These are phyloP conservation scores for Colletotrichum scovillei DNA, from an alignment of 2,329 filamentous ascomycete genomes.

Conservation along the genomic window DNA sequence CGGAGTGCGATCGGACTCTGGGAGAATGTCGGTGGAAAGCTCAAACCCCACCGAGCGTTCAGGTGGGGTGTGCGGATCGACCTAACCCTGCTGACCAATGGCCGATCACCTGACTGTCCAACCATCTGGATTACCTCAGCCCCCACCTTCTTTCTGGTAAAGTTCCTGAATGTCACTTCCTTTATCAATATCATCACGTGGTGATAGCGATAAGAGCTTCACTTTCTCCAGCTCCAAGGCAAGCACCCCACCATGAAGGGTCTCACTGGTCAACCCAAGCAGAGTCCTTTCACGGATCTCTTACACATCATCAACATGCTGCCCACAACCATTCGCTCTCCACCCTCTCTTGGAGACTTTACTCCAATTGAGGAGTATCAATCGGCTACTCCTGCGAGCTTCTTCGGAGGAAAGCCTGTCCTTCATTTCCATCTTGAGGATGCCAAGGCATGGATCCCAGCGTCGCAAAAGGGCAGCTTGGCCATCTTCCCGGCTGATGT, in stretches of 20 bases:
- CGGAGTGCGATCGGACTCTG: background rate
- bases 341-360: conserved; percentile 70
- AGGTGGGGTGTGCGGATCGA: background rate
- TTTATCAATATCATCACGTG: conserved; percentile 29
- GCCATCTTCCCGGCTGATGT: conserved; percentile 62
- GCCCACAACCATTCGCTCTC: conserved; percentile 65
- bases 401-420: conserved; percentile 77
- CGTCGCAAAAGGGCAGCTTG: conserved; percentile 64
- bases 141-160: too few relatives aligned
- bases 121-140: too few relatives aligned
- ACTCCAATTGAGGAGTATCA: conserved; percentile 76
- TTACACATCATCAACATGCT: conserved; percentile 47
- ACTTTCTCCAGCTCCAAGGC: conserved; percentile 28
- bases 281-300: conserved; percentile 26
- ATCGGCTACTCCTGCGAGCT: conserved; percentile 77
- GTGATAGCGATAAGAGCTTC: conserved; percentile 39
- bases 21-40: conserved; percentile 15
- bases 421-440: conserved; percentile 72
- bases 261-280: conserved; percentile 19
- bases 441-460: conserved; percentile 68
- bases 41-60: conserved; percentile 15
- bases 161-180: accelerated
- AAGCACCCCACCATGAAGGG: conserved; percentile 29
- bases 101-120: accelerated
- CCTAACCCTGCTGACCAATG: background rate